These are phyloP conservation scores for Trichoderma erinaceum DNA, from an alignment of 495 filamentous ascomycete species.

Conservation along the genomic window DNA sequence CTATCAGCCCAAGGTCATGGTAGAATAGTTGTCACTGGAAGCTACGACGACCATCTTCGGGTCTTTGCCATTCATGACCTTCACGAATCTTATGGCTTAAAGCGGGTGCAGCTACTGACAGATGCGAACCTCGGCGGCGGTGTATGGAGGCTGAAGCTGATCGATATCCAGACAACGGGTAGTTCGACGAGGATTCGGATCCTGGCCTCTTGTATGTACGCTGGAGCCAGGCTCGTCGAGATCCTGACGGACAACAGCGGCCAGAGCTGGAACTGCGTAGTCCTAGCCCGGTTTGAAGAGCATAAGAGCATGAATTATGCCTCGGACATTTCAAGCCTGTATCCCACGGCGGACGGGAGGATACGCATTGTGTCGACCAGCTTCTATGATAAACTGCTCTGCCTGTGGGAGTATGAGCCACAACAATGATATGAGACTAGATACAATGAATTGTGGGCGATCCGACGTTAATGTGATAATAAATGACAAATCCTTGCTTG, in stretches of 20 bases:
- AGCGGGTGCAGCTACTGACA: conserved; percentile 43
- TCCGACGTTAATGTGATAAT: not conserved
- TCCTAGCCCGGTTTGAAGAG: conserved; percentile 72
- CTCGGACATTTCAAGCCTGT: conserved; percentile 57
- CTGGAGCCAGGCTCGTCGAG: conserved; percentile 63
- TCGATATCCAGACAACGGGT: conserved; percentile 27
- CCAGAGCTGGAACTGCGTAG: conserved; percentile 29
- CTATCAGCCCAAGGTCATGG: conserved; percentile 30
- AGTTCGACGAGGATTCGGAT: conserved; percentile 44
- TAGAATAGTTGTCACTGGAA: conserved; percentile 70
- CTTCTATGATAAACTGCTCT: conserved; percentile 81
- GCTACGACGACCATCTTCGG: conserved; percentile 83
- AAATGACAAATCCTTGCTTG: not conserved
- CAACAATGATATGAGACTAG: not conserved
- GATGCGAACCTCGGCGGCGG: conserved; percentile 73
- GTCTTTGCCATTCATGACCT: conserved; percentile 50
- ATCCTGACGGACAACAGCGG: conserved; percentile 28
- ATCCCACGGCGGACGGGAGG: conserved; percentile 20
- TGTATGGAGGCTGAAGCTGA: conserved; percentile 77
- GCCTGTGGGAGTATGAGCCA: conserved; percentile 59
- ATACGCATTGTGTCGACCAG: conserved; percentile 67
- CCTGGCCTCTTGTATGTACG: conserved; percentile 92
- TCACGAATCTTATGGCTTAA: conserved; percentile 19
- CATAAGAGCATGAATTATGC: conserved; percentile 97
- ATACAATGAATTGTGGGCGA: not conserved